These are phyloP conservation scores for Aspergillus fijiensis DNA, from an alignment of 2,329 filamentous ascomycete genomes.

Conservation along the genomic window DNA sequence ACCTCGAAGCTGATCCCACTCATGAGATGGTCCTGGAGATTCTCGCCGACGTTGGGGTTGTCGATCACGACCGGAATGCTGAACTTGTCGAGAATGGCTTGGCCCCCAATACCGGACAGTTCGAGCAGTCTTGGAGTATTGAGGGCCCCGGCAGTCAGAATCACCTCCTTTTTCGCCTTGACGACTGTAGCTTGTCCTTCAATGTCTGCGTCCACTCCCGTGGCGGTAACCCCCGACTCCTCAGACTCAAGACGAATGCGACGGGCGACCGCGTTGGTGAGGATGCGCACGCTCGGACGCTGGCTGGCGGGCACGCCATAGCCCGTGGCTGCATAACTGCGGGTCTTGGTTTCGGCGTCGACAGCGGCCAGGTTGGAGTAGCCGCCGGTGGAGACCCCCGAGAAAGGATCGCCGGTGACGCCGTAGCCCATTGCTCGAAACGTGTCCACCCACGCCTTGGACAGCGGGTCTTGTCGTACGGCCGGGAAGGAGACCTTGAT, in stretches of 20 bases:
- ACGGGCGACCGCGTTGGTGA: no score
- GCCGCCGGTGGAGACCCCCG: slow-evolving; percentile 11
- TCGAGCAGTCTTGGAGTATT: slow-evolving; percentile 3
- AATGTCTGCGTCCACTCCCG: not conserved
- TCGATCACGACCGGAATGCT: not conserved
- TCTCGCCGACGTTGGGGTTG: slow-evolving; percentile 3
- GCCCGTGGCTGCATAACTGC: not conserved
- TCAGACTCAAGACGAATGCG: not conserved
- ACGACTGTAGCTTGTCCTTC: not conserved
- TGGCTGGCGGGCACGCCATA: no score
- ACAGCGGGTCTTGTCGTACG: slow-evolving; percentile 6
- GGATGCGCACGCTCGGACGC: no score
- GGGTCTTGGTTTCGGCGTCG: slow-evolving; percentile 13
- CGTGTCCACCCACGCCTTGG: slow-evolving; percentile 18
- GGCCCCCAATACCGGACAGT: not conserved
- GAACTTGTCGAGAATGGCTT: not conserved
- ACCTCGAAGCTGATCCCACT: slow-evolving; percentile 11
- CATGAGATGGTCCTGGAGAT: slow-evolving; percentile 11
- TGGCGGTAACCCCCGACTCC: not conserved
- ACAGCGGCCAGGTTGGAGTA: slow-evolving; percentile 16
- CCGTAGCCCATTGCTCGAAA: slow-evolving; percentile 14
- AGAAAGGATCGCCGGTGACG: slow-evolving; percentile 7
- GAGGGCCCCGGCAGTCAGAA: not conserved
- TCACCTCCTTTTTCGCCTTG: slow-evolving; percentile 1
- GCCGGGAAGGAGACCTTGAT: slow-evolving; percentile 19